Evolutionary conservation across 2,329 filamentous ascomycete species (phyloP), one percentile per base, ranked within the genome.

Genomic region (Exophiala mesophila): DNA sequence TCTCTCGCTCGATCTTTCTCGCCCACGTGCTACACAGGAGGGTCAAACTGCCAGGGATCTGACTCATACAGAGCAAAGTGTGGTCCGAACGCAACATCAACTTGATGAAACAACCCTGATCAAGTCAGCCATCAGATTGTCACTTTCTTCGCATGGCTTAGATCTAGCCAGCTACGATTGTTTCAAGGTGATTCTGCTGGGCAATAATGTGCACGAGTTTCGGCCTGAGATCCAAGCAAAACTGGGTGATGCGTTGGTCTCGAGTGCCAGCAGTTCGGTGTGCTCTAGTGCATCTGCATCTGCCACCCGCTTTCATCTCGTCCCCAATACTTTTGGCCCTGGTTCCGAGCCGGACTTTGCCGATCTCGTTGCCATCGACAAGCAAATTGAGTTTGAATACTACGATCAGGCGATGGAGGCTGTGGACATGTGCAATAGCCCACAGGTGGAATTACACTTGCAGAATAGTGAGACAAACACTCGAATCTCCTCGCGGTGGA

Each of bases 361-460:
- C 10, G 68, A 72, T 36, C 64, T 73, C 18, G 64, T 73, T 18
- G 68, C 66, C 9, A 49, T 53, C 37, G 47, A 50, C 37, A 48
- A 69, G 12, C 68, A 71, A 47, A 61, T 73, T 10, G 62, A 69
- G 37, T 68, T 73, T 26, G 68, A 73, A 34, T 68, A 71, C 44
- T 72, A 68, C 44, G 50, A 62, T 29, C 18, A 28, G 20, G 36
- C 41, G 19, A 24, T 39, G 19, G 31, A 33, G 23, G 16, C 28
- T 5, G 19, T 24, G 15, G 19, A 4, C 17, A 18, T n/a, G 6
- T 18, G 7, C 20, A 7, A 6, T 4, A 8, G 34, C 7, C 19
- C 16, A 10, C 56, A 57, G 16, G 65, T 66, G 15, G 50, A 53
- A 1, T 57, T 56, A 12, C 53, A 10, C 54, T 61, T 34, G 57